These are phyloP conservation scores for Achlya hypogyna DNA, from an alignment of 352 stramenopile genomes.

Conservation along the genomic window DNA sequence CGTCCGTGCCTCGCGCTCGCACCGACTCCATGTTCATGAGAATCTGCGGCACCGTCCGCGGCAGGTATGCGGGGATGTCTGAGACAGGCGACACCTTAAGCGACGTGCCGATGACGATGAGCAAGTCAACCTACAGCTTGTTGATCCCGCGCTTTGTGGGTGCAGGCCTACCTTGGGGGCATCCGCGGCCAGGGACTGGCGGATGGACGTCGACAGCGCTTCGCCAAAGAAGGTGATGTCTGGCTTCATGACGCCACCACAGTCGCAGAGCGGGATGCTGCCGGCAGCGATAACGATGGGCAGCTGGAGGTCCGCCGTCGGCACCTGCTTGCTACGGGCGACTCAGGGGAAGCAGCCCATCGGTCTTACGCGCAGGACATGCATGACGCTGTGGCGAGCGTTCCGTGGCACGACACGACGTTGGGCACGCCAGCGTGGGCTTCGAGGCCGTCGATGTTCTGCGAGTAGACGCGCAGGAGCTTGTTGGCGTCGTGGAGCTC, in stretches of 20 bases:
- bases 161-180: not conserved
- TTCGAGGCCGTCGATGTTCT: conserved; percentile 98
- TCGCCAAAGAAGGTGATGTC: conserved; percentile 98
- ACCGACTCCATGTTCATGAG: conserved; percentile 87
- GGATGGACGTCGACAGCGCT: conserved; percentile 83
- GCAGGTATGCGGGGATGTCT: conserved; percentile 81
- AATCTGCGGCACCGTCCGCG: conserved; percentile 69
- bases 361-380: conserved; percentile 63
- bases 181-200: conserved; percentile 62
- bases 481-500: conserved; percentile 87
- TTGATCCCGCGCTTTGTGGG: not conserved
- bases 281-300: conserved; percentile 59
- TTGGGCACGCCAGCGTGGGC: conserved; percentile 81
- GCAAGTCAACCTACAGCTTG: conserved; percentile 77
- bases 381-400: conserved; percentile 84
- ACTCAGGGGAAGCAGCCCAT: not conserved
- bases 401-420: conserved; percentile 93
- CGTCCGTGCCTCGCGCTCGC: conserved; percentile 36
- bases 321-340: conserved; percentile 28
- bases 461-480: conserved; percentile 91
- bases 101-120: conserved; percentile 98
- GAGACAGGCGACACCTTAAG: conserved; percentile 94
- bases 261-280: conserved; percentile 73
- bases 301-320: conserved; percentile 38
- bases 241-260: conserved; percentile 92